These are phyloP conservation scores for Yarrowia osloensis DNA, from an alignment of 805 yeast species.

Conservation along the genomic window DNA sequence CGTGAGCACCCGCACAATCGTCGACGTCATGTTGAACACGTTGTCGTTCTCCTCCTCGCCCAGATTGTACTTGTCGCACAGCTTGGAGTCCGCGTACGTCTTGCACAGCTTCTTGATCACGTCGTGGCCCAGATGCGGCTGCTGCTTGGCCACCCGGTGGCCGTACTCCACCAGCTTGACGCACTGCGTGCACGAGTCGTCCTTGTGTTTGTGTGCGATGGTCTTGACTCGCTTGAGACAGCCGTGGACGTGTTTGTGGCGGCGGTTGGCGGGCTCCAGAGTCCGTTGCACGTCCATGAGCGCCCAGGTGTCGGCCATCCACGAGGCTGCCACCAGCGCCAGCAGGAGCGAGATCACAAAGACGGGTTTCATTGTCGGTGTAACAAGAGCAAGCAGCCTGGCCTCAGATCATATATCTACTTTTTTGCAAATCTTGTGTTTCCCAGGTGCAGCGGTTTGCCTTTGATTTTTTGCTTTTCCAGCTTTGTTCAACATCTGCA, in stretches of 20 bases:
- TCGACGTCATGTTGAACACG: constrained; percentile 26
- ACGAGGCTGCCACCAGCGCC: background rate
- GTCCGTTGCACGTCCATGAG: constrained; percentile 10
- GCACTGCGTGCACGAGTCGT: constrained; percentile 29
- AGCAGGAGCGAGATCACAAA: background rate
- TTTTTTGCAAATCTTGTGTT: background rate
- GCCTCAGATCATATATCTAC: constrained; percentile 1
- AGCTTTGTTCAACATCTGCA: background rate
- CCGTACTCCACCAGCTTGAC: constrained; percentile 27
- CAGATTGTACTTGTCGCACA: constrained; percentile 25
- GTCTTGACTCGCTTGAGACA: constrained; percentile 13
- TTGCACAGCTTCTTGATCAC: constrained; percentile 16
- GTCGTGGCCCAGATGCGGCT: constrained; percentile 22
- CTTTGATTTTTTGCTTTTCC: background rate
- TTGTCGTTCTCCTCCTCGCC: constrained; percentile 18
- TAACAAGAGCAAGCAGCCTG: background rate
- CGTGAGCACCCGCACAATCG: background rate
- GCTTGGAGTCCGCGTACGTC: background rate
- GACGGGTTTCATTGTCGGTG: constrained; percentile 5
- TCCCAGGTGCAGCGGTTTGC: background rate
- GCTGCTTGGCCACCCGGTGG: constrained; percentile 13
- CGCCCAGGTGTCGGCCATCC: constrained; percentile 25
- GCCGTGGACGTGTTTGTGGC: constrained; percentile 9
- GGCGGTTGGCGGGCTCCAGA: background rate
- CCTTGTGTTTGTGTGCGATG: constrained; percentile 24